Base-by-base conservation (phyloP, 495 filamentous ascomycete genomes). In the Hyphodiscus hymeniophilus region DNA sequence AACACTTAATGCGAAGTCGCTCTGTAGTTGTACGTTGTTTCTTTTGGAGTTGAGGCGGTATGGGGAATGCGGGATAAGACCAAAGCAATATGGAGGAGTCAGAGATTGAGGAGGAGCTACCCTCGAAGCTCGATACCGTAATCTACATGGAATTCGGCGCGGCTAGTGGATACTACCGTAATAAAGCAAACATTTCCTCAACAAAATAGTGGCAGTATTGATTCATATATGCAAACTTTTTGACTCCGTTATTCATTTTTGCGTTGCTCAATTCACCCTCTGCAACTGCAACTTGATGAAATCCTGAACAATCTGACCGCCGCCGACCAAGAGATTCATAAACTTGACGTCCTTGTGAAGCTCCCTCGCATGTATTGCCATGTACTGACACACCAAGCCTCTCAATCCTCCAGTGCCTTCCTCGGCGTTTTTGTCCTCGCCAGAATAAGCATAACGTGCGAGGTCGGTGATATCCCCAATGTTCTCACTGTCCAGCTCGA, bases 401-500 rank as follows among this genome's bases (percentile, higher is more conserved):
- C 46, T 38, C 35, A 54, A 45, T 2, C 42, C 28, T 10, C 47
- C 35, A 45, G 50, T 39, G 21, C 33, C 45, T 50, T 50, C 46
- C 2, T 46, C 47, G 11, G 31, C 2, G 1, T 10, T 13, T 21
- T 31, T 33, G 6, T 30, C 49, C 18, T 45, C 42, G n/a, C 47
- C 36, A 17, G 34, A 33, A 31, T 58, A 63, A 16, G 45, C 57
- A 41, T 57, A 63, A 33, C 55, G 46, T 10, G 53, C 47, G 7
- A 63, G 52, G 15, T 56, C 55, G 13, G 57, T 35, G 20, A 63
- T 33, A 44, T 63, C 58, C 4, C 41, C 41, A 21, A 54, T 20
- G 1, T 44, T 48, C 6, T 41, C 33, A 1, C 39, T n/a, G 18
- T 51, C 51, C 0, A 60, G 20, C 22, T 50, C 11, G 45, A 63